A percentile compares a stretch with the other conserved stretches of the same genome.
Conservation (phyloP, 208 protist genomes). For the Crithidia sp. region DNA sequence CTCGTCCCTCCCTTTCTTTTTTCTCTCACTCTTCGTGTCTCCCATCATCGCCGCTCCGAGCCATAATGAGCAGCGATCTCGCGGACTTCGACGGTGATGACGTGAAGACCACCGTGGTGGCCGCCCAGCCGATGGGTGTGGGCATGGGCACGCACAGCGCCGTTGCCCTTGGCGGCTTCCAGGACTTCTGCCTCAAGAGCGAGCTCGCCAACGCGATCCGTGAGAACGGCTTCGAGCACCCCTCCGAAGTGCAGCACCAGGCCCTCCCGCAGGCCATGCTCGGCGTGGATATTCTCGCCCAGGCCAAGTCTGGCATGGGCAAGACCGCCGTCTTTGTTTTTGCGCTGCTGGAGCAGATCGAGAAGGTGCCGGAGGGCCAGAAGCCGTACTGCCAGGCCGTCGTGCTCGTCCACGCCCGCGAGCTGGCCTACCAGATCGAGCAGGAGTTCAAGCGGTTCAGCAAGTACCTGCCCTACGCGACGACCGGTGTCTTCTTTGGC, state of each 20-base stretch:
- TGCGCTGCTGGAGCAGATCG: conserved; percentile 97
- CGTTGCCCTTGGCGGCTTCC: conserved; percentile 96
- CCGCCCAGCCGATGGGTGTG: conserved; percentile 70
- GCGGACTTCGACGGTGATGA: conserved; percentile 93
- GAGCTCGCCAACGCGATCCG: conserved; percentile 98
- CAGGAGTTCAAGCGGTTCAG: conserved; percentile 98
- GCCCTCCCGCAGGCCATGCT: conserved; percentile 98
- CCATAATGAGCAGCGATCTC: conserved; percentile 79
- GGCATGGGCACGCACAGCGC: conserved; percentile 89
- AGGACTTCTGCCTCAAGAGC: conserved; percentile 99
- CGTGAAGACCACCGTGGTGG: conserved; percentile 72
- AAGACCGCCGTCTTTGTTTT: conserved; percentile 99
- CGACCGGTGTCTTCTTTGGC: conserved; percentile 97
- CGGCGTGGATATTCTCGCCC: conserved; percentile 98
- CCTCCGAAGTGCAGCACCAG: conserved; percentile 98
- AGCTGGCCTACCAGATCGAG: conserved; percentile 99
- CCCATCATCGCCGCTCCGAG: background rate
- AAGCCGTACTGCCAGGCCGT: conserved; percentile 91
- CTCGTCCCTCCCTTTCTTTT: background rate
- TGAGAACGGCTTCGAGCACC: conserved; percentile 94
- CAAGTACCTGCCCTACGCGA: conserved; percentile 96
- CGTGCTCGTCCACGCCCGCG: conserved; percentile 97
- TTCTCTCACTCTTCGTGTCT: background rate
- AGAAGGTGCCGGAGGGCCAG: conserved; percentile 83
- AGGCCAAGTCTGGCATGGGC: conserved; percentile 99